phyloP scores from a whole-genome alignment of 2,329 filamentous ascomycete genomes.

The Fusarium torreyae region DNA sequence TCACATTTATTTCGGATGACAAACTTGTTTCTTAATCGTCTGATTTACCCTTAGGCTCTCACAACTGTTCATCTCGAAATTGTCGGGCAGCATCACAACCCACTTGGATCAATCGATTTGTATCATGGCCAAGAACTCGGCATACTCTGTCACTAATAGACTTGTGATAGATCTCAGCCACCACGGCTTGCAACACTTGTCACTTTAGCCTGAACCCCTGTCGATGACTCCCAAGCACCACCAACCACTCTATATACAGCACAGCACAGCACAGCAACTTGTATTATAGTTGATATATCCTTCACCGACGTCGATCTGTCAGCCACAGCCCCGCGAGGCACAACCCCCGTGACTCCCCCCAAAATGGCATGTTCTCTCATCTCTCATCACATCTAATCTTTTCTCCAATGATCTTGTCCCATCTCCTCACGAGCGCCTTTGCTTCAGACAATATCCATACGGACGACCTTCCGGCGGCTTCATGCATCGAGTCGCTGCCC shows the following conservation, averaged over 20 bases:
- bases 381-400: slow-evolving; percentile 4
- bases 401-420: slow-evolving; percentile 37
- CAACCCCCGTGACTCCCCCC: slow-evolving; percentile 44
- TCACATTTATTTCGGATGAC: slow-evolving; percentile 19
- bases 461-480: slow-evolving; percentile 40
- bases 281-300: slow-evolving; percentile 17
- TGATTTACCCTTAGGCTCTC: slow-evolving; percentile 34
- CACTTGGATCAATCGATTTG: slow-evolving; percentile 15
- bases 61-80: slow-evolving; percentile 24
- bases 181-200: slow-evolving; percentile 31
- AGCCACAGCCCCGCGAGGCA: slow-evolving; percentile 43
- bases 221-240: slow-evolving; percentile 7
- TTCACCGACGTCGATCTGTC: slow-evolving; percentile 37
- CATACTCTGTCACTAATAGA: slow-evolving; percentile 25
- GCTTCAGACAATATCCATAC: slow-evolving; percentile 20
- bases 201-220: slow-evolving; percentile 30
- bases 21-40: slow-evolving; percentile 14
- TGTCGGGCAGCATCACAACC: slow-evolving; percentile 32
- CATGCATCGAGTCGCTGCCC: slow-evolving; percentile 34
- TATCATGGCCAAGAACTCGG: slow-evolving; percentile 13
- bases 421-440: slow-evolving; percentile 12
- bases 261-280: too few species aligned
- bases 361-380: slow-evolving; percentile 40
- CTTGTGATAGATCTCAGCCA: slow-evolving; percentile 48
- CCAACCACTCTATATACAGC: slow-evolving; percentile 13